A percentile compares a stretch with the other conserved stretches of the same genome.
These are phyloP conservation scores for Talaromyces sp. DNA, from an alignment of 2,329 filamentous ascomycete genomes.

Conservation along the genomic window DNA sequence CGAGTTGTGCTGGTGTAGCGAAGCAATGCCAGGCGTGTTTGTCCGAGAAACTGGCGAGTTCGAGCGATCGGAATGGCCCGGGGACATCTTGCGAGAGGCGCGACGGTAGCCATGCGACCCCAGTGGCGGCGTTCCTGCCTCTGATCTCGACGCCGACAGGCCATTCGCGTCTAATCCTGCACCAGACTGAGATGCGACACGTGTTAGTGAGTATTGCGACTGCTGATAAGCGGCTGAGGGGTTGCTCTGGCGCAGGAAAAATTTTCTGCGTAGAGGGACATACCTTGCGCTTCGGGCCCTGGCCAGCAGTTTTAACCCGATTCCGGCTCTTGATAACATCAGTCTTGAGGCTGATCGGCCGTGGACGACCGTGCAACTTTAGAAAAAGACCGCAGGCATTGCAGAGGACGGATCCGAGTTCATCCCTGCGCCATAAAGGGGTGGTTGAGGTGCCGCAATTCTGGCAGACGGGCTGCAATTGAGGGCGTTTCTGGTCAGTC, in stretches of 20 bases:
- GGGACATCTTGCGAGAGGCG: conserved; percentile 64
- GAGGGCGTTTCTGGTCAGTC: conserved; percentile 48
- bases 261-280: conserved; percentile 21
- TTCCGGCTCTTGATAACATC: conserved; percentile 99
- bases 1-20: conserved; percentile 54
- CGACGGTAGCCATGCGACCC: conserved; percentile 55
- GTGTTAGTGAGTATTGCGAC: conserved; percentile 20
- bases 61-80: conserved; percentile 67
- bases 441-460: conserved; percentile 96
- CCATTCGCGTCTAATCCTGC: conserved; percentile 50
- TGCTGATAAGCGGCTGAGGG: conserved; percentile 10
- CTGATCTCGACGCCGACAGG: conserved; percentile 51
- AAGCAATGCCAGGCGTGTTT: conserved; percentile 62
- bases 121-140: conserved; percentile 52
- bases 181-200: conserved; percentile 30
- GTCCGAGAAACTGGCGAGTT: conserved; percentile 75
- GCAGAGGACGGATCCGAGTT: conserved; percentile 90
- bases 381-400: conserved; percentile 97
- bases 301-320: conserved; percentile 81
- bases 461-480: conserved; percentile 87
- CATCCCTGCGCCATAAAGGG: conserved; percentile 94
- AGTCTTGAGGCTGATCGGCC: conserved; percentile 94
- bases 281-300: conserved; percentile 81
- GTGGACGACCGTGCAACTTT: conserved; percentile 88
- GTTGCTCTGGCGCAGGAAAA: conserved; percentile 15